Percentiles rank a stretch among this genome's conserved stretches.
Conservation (phyloP, 345 rosid species). For the Moricandia arvensis region DNA sequence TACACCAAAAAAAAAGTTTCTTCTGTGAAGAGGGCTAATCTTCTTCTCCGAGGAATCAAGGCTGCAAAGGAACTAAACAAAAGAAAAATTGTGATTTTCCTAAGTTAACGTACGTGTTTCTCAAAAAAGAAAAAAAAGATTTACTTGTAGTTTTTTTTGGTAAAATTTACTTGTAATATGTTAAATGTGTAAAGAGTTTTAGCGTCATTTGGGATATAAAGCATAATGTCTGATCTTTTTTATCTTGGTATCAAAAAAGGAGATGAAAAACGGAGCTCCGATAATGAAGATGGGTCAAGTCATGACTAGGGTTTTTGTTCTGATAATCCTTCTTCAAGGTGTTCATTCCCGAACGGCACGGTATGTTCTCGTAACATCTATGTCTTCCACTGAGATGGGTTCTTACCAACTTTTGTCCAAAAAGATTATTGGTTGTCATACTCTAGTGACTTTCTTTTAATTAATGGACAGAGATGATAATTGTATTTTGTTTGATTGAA, state of each 20-base stretch:
- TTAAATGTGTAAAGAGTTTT: not conserved
- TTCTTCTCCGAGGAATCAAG: conserved; percentile 2
- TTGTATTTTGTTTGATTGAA: not conserved
- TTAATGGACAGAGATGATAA: not conserved
- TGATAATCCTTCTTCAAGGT: conserved; percentile 24
- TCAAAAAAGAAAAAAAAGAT: too few species aligned
- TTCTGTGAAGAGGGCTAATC: not conserved
- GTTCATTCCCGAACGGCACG: conserved; percentile 15
- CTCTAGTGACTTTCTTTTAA: not conserved
- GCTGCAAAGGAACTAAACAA: conserved; percentile 8
- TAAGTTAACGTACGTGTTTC: conserved; percentile 1
- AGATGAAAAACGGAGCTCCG: not conserved
- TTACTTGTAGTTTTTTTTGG: too few species aligned
- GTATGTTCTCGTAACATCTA: conserved; percentile 2
- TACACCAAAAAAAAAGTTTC: not conserved
- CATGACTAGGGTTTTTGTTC: conserved; percentile 9
- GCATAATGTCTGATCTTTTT: not conserved
- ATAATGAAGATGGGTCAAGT: conserved; percentile 4
- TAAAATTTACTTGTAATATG: not conserved
- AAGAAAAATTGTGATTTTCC: not conserved
- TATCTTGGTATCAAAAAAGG: not conserved
- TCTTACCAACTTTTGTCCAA: not conserved
- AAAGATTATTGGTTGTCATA: not conserved
- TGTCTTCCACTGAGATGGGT: not conserved
- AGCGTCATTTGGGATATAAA: not conserved